phyloP scores from a whole-genome alignment of 2,329 filamentous ascomycete genomes.

The Aspergillus texensis region DNA sequence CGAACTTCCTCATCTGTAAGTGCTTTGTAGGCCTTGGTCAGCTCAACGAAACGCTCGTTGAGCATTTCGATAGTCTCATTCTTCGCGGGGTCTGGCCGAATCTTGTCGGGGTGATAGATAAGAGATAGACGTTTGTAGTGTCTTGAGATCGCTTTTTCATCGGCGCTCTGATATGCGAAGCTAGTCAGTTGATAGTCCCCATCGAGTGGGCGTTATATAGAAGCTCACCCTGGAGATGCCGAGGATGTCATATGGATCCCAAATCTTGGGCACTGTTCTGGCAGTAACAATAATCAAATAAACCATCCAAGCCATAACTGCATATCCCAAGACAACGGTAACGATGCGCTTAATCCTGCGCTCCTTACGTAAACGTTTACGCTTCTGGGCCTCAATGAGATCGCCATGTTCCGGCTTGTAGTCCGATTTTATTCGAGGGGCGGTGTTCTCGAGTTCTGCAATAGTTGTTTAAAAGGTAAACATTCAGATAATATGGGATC shows the following conservation, averaged over 20 bases:
- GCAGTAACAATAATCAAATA: constrained; percentile 86
- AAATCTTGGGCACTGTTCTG: constrained; percentile 72
- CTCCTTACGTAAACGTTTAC: constrained; percentile 86
- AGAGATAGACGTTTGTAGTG: constrained; percentile 86
- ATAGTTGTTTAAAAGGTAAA: constrained; percentile 12
- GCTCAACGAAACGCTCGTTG: constrained; percentile 87
- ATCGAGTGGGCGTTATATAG: not conserved
- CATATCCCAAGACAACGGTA: constrained; percentile 76
- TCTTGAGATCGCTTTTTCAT: constrained; percentile 88
- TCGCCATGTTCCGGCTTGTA: constrained; percentile 82
- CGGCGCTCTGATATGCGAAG: constrained; percentile 61
- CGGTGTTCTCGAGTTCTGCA: constrained; percentile 72
- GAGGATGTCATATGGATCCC: constrained; percentile 96
- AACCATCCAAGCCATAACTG: constrained; percentile 82
- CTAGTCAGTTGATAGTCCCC: not conserved
- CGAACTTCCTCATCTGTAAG: constrained; percentile 96
- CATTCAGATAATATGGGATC: not conserved
- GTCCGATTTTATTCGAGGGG: constrained; percentile 77
- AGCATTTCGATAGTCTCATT: constrained; percentile 86
- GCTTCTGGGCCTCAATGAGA: constrained; percentile 78
- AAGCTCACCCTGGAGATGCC: constrained; percentile 74
- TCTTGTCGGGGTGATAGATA: constrained; percentile 91
- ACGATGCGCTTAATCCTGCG: constrained; percentile 82
- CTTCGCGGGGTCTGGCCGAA: constrained; percentile 76
- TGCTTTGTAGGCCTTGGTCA: constrained; percentile 97